Conservation (phyloP, 179 eudicot genomes). For the Beta corolliflora region DNA sequence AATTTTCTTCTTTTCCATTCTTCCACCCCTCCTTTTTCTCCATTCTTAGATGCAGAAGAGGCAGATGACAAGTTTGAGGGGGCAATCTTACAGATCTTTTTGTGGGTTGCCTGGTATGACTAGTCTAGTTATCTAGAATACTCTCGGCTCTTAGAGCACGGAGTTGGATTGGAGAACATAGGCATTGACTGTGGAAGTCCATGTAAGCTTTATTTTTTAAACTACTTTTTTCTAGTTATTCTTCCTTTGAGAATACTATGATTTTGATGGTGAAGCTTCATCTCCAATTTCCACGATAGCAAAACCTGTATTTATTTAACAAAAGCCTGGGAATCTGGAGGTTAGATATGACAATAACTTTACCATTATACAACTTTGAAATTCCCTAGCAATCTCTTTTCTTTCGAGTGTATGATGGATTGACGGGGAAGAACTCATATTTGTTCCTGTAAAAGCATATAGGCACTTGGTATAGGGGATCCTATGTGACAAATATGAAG, state of each 20-base stretch:
- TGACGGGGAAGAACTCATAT: not conserved
- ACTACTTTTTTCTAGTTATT: not conserved
- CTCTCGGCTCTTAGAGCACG: not conserved
- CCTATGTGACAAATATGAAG: not conserved
- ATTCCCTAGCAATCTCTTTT: not conserved
- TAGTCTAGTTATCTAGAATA: not conserved
- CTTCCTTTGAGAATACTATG: no score
- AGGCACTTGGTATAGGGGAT: constrained; percentile 6
- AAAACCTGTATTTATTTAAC: not conserved
- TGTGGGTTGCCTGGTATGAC: not conserved
- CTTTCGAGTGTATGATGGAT: not conserved
- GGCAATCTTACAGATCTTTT: not conserved
- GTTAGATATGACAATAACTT: not conserved
- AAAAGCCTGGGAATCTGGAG: not conserved
- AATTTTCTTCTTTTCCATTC: not conserved
- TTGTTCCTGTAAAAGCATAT: not conserved
- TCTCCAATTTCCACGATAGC: not conserved
- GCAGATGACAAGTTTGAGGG: not conserved
- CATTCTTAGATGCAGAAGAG: not conserved
- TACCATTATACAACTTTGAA: not conserved
- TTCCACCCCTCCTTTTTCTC: not conserved
- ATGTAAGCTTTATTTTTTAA: not conserved
- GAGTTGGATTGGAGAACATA: not conserved
- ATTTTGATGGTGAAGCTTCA: no score
- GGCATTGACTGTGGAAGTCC: not conserved